Conservation (phyloP, 108 stramenopile genomes). For the Cafeteria roenbergensis region DNA sequence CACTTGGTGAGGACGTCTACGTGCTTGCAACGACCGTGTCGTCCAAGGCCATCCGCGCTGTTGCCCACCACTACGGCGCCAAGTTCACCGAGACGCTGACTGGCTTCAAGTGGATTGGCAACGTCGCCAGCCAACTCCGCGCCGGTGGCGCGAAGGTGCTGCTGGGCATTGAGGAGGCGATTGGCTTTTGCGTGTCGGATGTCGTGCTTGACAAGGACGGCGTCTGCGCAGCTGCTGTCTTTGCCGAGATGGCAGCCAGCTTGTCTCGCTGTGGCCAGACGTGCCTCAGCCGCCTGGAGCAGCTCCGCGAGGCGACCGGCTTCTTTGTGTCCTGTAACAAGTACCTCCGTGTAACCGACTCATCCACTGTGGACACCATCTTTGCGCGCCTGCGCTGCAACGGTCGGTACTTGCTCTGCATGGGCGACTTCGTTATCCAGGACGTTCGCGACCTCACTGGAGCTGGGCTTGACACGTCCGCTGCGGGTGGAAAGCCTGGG, state of each 20-base stretch:
- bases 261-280: conserved; percentile 51
- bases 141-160: conserved; percentile 60
- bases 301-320: conserved; percentile 70
- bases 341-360: conserved; percentile 71
- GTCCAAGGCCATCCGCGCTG: conserved; percentile 69
- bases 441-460: conserved; percentile 66
- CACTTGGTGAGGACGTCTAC: conserved; percentile 39
- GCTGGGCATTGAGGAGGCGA: conserved; percentile 88
- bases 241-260: conserved; percentile 60
- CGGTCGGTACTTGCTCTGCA: conserved; percentile 52
- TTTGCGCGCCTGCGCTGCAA: conserved; percentile 57
- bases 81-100: conserved; percentile 82
- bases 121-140: conserved; percentile 41
- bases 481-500: conserved; percentile 44
- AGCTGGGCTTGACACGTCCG: conserved; percentile 68
- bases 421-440: conserved; percentile 47
- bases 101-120: conserved; percentile 41
- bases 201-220: conserved; percentile 69
- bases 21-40: conserved; percentile 87
- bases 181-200: conserved; percentile 75
- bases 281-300: conserved; percentile 52
- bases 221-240: conserved; percentile 36
- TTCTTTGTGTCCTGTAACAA: conserved; percentile 70
- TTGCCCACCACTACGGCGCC: conserved; percentile 70
- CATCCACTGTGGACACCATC: conserved; percentile 50